Evolutionary conservation across 306 rosid genomes (phyloP).

Genomic region (Argentina anserina): DNA sequence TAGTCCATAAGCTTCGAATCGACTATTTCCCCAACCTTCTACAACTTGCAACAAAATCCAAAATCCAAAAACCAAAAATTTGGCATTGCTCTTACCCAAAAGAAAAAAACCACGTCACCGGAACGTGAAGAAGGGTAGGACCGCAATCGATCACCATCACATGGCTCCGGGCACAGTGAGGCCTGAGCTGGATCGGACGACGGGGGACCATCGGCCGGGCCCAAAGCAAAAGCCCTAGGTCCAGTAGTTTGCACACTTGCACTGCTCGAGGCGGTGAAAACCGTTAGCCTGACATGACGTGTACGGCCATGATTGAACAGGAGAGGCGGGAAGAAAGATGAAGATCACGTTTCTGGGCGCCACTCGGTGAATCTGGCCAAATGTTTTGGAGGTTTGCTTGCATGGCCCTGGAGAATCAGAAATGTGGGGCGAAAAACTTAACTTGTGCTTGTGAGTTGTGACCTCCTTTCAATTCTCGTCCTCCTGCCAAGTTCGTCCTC

Average conservation of each 20-base stretch:
- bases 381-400: conserved; percentile 33
- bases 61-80: not conserved
- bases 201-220: conserved; percentile 11
- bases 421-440: not conserved
- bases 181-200: conserved; percentile 32
- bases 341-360: conserved; percentile 40
- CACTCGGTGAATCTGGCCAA: conserved; percentile 22
- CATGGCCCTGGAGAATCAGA: not conserved
- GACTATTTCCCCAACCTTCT: not conserved
- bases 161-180: conserved; percentile 24
- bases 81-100: not conserved
- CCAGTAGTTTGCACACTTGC: conserved; percentile 35
- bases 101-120: not conserved
- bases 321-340: conserved; percentile 19
- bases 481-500: not conserved
- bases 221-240: not conserved
- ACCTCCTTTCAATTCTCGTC: not conserved
- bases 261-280: conserved; percentile 19
- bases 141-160: conserved; percentile 29
- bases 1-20: not conserved
- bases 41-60: not conserved
- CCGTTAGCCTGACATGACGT: conserved; percentile 39
- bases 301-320: conserved; percentile 34
- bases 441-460: conserved; percentile 15
- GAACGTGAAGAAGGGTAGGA: conserved; percentile 13